phyloP scores from a whole-genome alignment of 345 rosid genomes.

The Iberis pinnata region DNA sequence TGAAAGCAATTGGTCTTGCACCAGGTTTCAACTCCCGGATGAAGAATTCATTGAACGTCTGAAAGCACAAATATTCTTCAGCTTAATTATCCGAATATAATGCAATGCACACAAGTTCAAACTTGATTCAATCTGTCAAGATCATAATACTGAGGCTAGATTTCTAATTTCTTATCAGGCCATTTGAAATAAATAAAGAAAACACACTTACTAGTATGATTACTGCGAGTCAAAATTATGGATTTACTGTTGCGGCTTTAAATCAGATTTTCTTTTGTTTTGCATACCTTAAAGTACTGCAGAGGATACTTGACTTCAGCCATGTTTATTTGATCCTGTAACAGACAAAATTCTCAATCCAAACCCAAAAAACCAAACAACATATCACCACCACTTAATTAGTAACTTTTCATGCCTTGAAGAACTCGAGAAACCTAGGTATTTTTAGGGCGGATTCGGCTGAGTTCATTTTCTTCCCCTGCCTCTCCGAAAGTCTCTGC shows the following conservation, averaged over 20 bases:
- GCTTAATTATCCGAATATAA: not conserved
- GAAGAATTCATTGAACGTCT: slow-evolving; percentile 95
- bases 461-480: slow-evolving; percentile 77
- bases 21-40: slow-evolving; percentile 77
- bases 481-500: slow-evolving; percentile 75
- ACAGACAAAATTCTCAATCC: slow-evolving; percentile 9
- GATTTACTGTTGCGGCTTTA: slow-evolving; percentile 2
- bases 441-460: slow-evolving; percentile 74
- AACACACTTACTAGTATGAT: no score
- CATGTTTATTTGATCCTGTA: slow-evolving; percentile 88
- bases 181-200: no score
- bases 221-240: no score
- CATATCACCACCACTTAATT: not conserved
- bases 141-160: slow-evolving; percentile 2
- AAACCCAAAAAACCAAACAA: not conserved
- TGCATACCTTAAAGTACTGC: slow-evolving; percentile 74
- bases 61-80: slow-evolving; percentile 8
- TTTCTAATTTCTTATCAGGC: no score
- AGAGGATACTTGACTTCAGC: slow-evolving; percentile 80
- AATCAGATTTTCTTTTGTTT: not conserved
- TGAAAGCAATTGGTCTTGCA: slow-evolving; percentile 58
- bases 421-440: slow-evolving; percentile 57
- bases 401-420: slow-evolving; percentile 42
- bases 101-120: not conserved
- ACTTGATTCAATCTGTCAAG: not conserved